Conservation (phyloP, 345 rosid species). For the Eucalyptus curtisii region DNA sequence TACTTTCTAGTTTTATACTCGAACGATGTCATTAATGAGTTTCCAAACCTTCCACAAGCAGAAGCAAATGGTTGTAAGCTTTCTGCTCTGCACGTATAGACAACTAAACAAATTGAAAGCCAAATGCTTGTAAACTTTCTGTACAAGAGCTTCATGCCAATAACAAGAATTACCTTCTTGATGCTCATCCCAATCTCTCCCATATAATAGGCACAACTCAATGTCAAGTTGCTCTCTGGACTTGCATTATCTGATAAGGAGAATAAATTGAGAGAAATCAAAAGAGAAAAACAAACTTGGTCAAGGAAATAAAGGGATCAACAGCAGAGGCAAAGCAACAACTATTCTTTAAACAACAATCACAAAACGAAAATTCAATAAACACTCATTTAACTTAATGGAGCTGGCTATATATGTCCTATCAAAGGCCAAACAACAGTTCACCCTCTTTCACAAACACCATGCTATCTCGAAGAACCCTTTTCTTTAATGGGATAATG, state of each 20-base stretch:
- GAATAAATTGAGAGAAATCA: neutral
- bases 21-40: neutral
- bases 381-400: neutral
- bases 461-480: neutral
- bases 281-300: neutral
- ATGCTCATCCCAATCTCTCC: constrained; percentile 95
- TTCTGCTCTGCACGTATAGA: neutral
- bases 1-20: neutral
- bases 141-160: neutral
- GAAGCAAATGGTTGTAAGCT: neutral
- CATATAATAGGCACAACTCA: constrained; percentile 73
- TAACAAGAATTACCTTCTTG: constrained; percentile 46
- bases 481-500: neutral
- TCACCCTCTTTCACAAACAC: neutral
- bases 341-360: neutral
- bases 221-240: constrained; percentile 83
- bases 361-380: neutral
- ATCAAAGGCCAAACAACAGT: neutral
- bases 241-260: constrained; percentile 61
- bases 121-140: neutral
- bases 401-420: neutral
- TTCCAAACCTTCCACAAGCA: neutral
- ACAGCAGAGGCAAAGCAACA: neutral
- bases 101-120: neutral
- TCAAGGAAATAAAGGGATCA: neutral